A percentile compares a stretch with the other conserved stretches of the same genome.
These are phyloP conservation scores for Phragmites australis DNA, from an alignment of 176 grass and related monocot genomes.

Conservation along the genomic window DNA sequence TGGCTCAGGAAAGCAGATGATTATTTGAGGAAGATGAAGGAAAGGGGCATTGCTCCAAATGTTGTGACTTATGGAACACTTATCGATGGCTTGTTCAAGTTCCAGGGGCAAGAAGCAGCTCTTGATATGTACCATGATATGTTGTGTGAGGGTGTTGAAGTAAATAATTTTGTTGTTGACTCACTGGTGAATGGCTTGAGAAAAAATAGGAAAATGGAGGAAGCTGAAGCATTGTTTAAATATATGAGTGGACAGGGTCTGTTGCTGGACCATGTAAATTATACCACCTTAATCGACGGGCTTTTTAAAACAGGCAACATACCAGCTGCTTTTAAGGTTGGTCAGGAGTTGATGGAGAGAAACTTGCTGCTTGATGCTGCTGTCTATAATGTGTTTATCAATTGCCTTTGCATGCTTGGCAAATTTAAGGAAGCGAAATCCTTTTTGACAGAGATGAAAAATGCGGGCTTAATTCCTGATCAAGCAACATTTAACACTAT, in stretches of 20 bases:
- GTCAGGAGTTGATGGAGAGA: conserved; percentile 72
- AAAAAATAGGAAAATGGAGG: conserved; percentile 64
- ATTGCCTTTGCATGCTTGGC: conserved; percentile 75
- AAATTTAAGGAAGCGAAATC: conserved; percentile 66
- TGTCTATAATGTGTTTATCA: conserved; percentile 96
- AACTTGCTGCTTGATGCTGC: conserved; percentile 66
- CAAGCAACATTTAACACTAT: conserved; percentile 86
- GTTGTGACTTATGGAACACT: conserved; percentile 75
- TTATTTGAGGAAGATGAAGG: conserved; percentile 65
- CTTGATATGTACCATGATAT: conserved; percentile 64
- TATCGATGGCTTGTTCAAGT: conserved; percentile 83
- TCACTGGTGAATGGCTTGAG: conserved; percentile 74
- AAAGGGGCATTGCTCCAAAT: conserved; percentile 66
- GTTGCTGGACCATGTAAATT: conserved; percentile 68
- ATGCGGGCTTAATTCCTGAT: conserved; percentile 72
- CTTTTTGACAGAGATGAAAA: conserved; percentile 70
- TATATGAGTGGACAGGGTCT: conserved; percentile 60
- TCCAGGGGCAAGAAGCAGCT: conserved; percentile 56
- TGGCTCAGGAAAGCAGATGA: conserved; percentile 50
- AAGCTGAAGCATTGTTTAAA: conserved; percentile 60
- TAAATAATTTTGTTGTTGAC: conserved; percentile 72
- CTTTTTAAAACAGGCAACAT: conserved; percentile 73
- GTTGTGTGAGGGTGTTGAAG: conserved; percentile 52
- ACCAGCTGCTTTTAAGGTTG: conserved; percentile 61
- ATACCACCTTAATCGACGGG: conserved; percentile 83